Percentiles rank a stretch among this genome's conserved stretches.
These are phyloP conservation scores for Scutellaria barbata DNA, from an alignment of 257 asterid genomes.

Conservation along the genomic window DNA sequence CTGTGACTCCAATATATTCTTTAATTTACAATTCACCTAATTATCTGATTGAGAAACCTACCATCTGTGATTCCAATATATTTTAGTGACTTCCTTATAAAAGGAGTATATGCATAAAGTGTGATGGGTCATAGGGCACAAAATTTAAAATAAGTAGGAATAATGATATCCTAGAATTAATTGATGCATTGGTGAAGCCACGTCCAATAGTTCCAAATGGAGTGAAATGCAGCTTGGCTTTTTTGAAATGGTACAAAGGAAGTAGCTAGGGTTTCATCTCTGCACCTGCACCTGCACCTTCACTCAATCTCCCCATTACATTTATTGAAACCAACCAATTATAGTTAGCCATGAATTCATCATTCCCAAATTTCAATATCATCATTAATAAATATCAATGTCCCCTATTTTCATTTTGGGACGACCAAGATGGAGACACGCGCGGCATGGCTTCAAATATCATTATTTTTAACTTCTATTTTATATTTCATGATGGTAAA, in stretches of 20 bases:
- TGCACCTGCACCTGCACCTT: too few species aligned
- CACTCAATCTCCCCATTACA: too few species aligned
- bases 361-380: slow-evolving; percentile 25
- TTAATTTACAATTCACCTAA: too few species aligned
- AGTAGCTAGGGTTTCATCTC: neutral
- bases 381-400: slow-evolving; percentile 15
- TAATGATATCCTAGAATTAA: neutral
- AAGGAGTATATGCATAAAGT: too few species aligned
- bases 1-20: too few species aligned
- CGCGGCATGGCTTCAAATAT: slow-evolving; percentile 26
- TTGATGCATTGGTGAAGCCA: slow-evolving; percentile 31
- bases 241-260: neutral
- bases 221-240: slow-evolving; percentile 8
- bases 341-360: slow-evolving; percentile 31
- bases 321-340: slow-evolving; percentile 25
- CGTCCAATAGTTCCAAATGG: slow-evolving; percentile 40
- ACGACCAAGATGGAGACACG: slow-evolving; percentile 30
- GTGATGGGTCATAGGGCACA: slow-evolving; percentile 31
- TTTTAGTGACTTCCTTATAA: too few species aligned
- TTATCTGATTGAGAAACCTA: too few species aligned
- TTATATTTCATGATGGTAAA: neutral
- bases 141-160: neutral
- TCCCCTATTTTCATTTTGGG: slow-evolving; percentile 14
- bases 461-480: slow-evolving; percentile 14
- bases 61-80: too few species aligned